A percentile compares a stretch with the other conserved stretches of the same genome.
Conservation (phyloP, 2,329 filamentous ascomycete species). For the Exophiala xenobiotica region DNA sequence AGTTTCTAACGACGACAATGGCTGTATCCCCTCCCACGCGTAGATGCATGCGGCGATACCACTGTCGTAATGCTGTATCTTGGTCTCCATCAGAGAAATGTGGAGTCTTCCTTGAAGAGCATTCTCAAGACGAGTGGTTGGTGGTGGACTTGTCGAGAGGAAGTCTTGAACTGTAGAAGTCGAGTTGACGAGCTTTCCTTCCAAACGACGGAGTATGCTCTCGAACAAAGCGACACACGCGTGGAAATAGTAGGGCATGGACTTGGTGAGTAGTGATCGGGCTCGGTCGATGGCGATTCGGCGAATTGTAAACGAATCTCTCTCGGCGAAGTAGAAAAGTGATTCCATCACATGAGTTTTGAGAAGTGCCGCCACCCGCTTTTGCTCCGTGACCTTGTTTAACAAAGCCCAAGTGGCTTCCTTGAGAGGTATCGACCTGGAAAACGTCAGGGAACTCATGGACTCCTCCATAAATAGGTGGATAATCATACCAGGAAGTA, state of each 20-base stretch:
- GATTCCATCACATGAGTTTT: neutral
- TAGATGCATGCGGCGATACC: neutral
- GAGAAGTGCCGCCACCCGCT: neutral
- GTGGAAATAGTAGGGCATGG: constrained; percentile 1
- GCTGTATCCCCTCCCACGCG: neutral
- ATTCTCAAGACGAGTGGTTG: neutral
- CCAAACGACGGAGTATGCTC: neutral
- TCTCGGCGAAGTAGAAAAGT: neutral
- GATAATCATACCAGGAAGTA: neutral
- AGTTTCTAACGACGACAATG: neutral
- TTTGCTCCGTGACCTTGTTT: neutral
- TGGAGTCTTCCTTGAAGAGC: neutral
- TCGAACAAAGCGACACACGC: neutral
- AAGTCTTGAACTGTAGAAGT: neutral
- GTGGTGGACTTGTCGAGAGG: neutral
- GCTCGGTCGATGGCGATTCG: neutral
- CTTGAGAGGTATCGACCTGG: neutral
- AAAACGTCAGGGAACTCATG: neutral
- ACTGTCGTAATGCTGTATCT: neutral
- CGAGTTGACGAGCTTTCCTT: neutral
- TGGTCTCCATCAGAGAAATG: neutral
- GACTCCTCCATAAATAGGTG: neutral
- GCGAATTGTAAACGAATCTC: neutral
- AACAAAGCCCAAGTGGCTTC: neutral
- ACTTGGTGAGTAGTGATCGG: neutral